Evolutionary conservation across 2,329 filamentous ascomycete species (phyloP).

Genomic region (Pseudophaeomoniella oleicola): DNA sequence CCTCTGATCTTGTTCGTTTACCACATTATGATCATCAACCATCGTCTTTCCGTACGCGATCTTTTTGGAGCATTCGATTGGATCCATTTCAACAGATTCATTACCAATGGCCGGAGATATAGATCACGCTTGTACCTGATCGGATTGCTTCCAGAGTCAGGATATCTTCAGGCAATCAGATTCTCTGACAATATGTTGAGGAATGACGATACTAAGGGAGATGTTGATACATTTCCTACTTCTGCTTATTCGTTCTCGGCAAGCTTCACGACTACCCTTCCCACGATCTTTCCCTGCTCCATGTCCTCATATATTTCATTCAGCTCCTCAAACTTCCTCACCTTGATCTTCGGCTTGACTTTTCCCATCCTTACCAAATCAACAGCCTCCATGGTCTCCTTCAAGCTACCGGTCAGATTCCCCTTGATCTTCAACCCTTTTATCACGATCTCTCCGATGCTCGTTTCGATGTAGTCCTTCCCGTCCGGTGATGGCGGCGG

Average conservation of each 20-base stretch:
- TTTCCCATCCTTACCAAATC: slow-evolving; percentile 25
- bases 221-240: too few species aligned
- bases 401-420: slow-evolving; percentile 29
- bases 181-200: too few species aligned
- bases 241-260: slow-evolving; percentile 14
- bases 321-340: slow-evolving; percentile 28
- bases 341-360: slow-evolving; percentile 25
- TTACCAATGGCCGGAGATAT: too few species aligned
- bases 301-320: slow-evolving; percentile 28
- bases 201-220: too few species aligned
- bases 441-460: slow-evolving; percentile 29
- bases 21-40: too few species aligned
- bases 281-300: slow-evolving; percentile 28
- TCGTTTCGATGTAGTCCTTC: slow-evolving; percentile 22
- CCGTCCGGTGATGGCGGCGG: slow-evolving; percentile 16
- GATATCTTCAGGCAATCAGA: too few species aligned
- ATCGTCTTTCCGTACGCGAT: too few species aligned
- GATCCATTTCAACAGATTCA: too few species aligned
- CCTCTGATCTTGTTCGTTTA: too few species aligned
- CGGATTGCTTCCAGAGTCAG: too few species aligned
- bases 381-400: slow-evolving; percentile 32
- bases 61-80: too few species aligned
- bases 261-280: slow-evolving; percentile 27
- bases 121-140: too few species aligned
- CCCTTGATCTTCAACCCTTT: slow-evolving; percentile 28